Evolutionary conservation across 208 protist genomes (phyloP), one percentile per base, ranked within the genome.

Genomic region (Lotmaria passim): DNA sequence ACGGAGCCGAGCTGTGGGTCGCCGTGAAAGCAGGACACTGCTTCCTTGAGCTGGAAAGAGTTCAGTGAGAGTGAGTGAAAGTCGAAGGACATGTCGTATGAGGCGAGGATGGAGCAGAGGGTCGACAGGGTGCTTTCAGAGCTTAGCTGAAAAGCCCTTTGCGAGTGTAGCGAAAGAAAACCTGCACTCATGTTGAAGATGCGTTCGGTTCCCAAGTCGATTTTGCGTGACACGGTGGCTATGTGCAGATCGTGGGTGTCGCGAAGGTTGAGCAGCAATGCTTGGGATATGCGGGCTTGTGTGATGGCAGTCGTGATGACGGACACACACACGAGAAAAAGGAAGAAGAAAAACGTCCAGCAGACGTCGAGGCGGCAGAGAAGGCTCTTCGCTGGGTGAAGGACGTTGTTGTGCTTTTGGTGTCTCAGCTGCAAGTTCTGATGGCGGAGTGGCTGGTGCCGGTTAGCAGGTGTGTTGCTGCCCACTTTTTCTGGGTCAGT

Each of bases 321-420:
- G 1, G 23, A 26, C 2, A 73, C 57, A n/a, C n/a, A n/a, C n/a
- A n/a, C n/a, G n/a, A n/a, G n/a, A n/a, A n/a, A n/a, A n/a, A n/a
- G n/a, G n/a, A 21, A 17, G 47, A 51, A 63, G n/a, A 63, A 23
- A 14, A 47, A 50, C 5, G 57, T 26, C 46, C 41, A 58, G 57
- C 44, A 56, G 3, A 73, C 41, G 26, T 73, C 67, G 21, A 73
- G 15, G 28, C 67, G 67, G 34, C n/a, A 64, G n/a, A 65, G 17
- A 21, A 73, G 28, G 63, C 51, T 7, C 31, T 55, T n/a, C n/a
- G 46, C 46, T 30, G 60, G 10, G 24, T 14, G 14, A 31, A 47
- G 1, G 23, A 24, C n/a, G 19, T 17, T n/a, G 26, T 28, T 3
- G 14, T 31, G 30, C 33, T 57, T 52, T 58, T 56, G n/a, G 48